Evolutionary conservation across 768 basidiomycete genomes (phyloP), one percentile per base, ranked within the genome.

Genomic region (Pleurotus sapidus): DNA sequence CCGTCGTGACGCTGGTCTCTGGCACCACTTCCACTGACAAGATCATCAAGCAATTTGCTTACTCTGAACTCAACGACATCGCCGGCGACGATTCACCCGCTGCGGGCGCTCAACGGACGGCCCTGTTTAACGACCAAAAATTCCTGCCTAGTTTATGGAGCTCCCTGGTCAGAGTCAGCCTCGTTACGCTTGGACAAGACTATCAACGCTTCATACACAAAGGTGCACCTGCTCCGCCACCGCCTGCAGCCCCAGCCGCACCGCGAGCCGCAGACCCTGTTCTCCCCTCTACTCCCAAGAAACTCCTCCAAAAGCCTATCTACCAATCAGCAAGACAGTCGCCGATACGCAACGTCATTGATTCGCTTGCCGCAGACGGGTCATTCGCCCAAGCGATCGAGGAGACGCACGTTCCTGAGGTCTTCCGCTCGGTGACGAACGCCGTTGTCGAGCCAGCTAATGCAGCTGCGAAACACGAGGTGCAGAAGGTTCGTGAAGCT

Each of bases 51-150:
- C 80, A 86, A 65, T 83, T 87, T 59, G 89, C 90, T 0, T 89
- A 84, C 62, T 70, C 78, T 0, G 90, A 92, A 59, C 75, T 93
- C 40, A 69, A 69, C 8, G 72, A 74, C 3, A 63, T 89, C 9
- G 77, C 86, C 0, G 66, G 70, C n/a, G 78, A 79, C 18, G 68
- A 69, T 4, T 73, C 76, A 3, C 46, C 77, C 2, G 62, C 72
- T 1, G 78, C 77, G 0, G 65, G 71, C 9, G 65, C 77, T 0
- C 77, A 76, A 34, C 78, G 88, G 9, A 77, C 77, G 0, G 76
- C 81, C 0, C 64, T 91, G 0, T 91, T 90, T 63, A 78, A 78
- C 0, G 89, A 91, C 61, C 85, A 88, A 64, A 88, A 87, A 61
- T 81, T 82, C 51, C 76, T 72, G 6, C 86, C 84, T 0, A 83